Evolutionary conservation across 139 green algal genomes (phyloP).

Genomic region (Choricystis sp.): DNA sequence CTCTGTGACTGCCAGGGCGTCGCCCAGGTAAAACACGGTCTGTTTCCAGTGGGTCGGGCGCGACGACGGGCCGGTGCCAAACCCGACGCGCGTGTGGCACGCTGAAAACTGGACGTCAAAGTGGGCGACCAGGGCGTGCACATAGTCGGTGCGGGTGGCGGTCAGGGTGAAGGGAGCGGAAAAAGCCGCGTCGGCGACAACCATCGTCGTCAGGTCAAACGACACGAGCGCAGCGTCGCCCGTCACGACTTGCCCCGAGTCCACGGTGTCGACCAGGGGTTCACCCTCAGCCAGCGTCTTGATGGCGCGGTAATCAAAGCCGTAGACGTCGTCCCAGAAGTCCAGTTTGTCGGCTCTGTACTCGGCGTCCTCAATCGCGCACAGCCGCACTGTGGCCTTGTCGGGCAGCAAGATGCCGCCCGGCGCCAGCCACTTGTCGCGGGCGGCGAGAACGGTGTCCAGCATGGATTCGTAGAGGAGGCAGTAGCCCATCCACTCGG

Average conservation of each 20-base stretch:
- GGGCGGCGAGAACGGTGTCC: conserved; percentile 69
- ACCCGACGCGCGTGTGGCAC: conserved; percentile 63
- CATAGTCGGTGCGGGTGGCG: conserved; percentile 64
- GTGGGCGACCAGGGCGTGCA: conserved; percentile 79
- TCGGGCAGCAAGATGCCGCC: conserved; percentile 68
- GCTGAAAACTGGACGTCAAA: conserved; percentile 79
- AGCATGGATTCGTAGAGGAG: conserved; percentile 53
- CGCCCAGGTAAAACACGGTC: conserved; percentile 86
- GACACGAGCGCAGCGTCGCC: conserved; percentile 21
- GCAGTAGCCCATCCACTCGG: conserved; percentile 69
- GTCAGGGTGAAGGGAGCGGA: conserved; percentile 40
- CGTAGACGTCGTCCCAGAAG: conserved; percentile 84
- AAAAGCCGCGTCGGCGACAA: conserved; percentile 55
- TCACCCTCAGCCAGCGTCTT: conserved; percentile 52
- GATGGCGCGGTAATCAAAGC: conserved; percentile 80
- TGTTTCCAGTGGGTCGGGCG: conserved; percentile 75
- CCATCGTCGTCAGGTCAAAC: conserved; percentile 65
- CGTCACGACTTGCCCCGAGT: conserved; percentile 28
- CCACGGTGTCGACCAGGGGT: conserved; percentile 60
- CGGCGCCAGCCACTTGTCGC: conserved; percentile 70
- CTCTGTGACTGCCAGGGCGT: conserved; percentile 45
- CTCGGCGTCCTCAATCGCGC: conserved; percentile 77
- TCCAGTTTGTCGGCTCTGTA: conserved; percentile 86
- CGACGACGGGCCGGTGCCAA: conserved; percentile 29
- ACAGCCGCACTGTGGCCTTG: conserved; percentile 39